Percentiles rank a stretch among this genome's conserved stretches.
Evolutionary conservation across 1,284 basidiomycete genomes (phyloP).

Genomic region (Anthracocystis panici-leucophaei): DNA sequence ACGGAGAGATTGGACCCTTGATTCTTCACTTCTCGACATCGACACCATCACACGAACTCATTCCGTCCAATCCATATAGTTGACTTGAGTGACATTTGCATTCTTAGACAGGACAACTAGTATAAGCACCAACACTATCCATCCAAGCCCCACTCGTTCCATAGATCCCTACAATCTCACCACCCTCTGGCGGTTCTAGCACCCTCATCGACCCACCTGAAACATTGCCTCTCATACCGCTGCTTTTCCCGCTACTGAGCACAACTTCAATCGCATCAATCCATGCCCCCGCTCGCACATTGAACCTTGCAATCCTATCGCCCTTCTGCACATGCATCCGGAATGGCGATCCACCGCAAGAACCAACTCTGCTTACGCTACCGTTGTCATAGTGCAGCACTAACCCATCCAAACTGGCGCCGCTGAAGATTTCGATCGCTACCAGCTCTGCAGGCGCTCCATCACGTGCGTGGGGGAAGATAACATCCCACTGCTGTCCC

Average conservation of each 20-base stretch:
- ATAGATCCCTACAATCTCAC: conserved; percentile 33
- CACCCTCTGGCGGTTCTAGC: conserved; percentile 29
- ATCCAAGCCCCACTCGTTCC: conserved; percentile 42
- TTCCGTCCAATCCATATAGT: no score
- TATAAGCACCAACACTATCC: conserved; percentile 35
- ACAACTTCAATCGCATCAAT: conserved; percentile 50
- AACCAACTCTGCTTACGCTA: conserved; percentile 7
- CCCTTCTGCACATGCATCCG: conserved; percentile 11
- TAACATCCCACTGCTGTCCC: conserved; percentile 20
- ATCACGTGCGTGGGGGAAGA: conserved; percentile 22
- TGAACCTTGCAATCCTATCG: conserved; percentile 28
- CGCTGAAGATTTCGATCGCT: conserved; percentile 34
- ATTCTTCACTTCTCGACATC: not conserved
- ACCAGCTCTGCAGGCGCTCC: conserved; percentile 4
- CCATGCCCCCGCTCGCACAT: conserved; percentile 45
- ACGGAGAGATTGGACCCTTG: not conserved
- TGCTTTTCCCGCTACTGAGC: conserved; percentile 26
- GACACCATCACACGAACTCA: not conserved
- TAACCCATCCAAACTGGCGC: conserved; percentile 33
- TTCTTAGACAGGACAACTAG: conserved; percentile 6
- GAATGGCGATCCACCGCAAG: conserved; percentile 29
- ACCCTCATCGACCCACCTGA: conserved; percentile 34
- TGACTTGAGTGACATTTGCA: no score
- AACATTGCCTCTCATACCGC: conserved; percentile 42
- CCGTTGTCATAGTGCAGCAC: conserved; percentile 22